Evolutionary conservation across 2,329 filamentous ascomycete species (phyloP).

Genomic region (Fusarium palustre): DNA sequence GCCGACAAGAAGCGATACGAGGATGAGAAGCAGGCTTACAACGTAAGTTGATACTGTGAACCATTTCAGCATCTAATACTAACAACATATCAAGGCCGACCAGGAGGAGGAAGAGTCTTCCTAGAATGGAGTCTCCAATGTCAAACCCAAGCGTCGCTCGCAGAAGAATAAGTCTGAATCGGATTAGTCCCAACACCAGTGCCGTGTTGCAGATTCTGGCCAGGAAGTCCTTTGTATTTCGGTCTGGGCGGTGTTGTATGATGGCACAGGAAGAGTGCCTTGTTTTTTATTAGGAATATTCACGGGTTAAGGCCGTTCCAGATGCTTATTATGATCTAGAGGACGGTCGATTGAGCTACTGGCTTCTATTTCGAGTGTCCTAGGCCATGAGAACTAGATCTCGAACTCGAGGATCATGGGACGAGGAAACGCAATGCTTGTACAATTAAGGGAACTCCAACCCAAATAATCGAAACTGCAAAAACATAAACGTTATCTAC

Average conservation of each 20-base stretch:
- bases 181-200: slow-evolving; percentile 25
- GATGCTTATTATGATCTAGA: slow-evolving; percentile 51
- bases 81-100: slow-evolving; percentile 61
- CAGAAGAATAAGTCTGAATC: slow-evolving; percentile 18
- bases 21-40: slow-evolving; percentile 95
- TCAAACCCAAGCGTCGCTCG: slow-evolving; percentile 27
- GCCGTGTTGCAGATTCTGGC: slow-evolving; percentile 26
- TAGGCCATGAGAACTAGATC: slow-evolving; percentile 43
- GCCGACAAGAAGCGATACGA: slow-evolving; percentile 99
- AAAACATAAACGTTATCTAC: slow-evolving; percentile 12
- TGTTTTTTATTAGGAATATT: slow-evolving; percentile 54
- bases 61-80: slow-evolving; percentile 34
- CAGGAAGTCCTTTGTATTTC: slow-evolving; percentile 50
- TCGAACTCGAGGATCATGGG: slow-evolving; percentile 42
- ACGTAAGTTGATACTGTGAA: slow-evolving; percentile 67
- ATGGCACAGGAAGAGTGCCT: slow-evolving; percentile 55
- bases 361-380: slow-evolving; percentile 36
- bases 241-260: slow-evolving; percentile 58
- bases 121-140: slow-evolving; percentile 41
- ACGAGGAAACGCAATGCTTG: slow-evolving; percentile 48
- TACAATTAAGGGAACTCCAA: slow-evolving; percentile 46
- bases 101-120: slow-evolving; percentile 70
- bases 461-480: slow-evolving; percentile 39
- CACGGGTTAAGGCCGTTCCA: slow-evolving; percentile 52
- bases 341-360: slow-evolving; percentile 46